Base-by-base conservation (phyloP, 148 eudicot genomes). In the Nyssa sinensis region DNA sequence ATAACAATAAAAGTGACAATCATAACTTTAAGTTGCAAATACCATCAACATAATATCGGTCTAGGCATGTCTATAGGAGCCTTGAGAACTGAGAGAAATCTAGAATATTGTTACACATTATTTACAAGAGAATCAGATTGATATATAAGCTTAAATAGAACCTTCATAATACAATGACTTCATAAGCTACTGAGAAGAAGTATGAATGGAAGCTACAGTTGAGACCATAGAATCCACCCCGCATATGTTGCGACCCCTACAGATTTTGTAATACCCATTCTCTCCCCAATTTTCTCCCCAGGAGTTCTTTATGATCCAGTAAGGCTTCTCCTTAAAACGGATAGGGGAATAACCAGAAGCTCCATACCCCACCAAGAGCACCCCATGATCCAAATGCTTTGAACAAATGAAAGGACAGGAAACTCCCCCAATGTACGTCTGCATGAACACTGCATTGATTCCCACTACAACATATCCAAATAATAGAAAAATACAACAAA, bases 221-320 rank as follows among this genome's bases (percentile, higher is more conserved):
- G 90, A 87, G 41, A 87, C 90, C 88, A 87, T 82, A 74, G 90
- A 87, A 66, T 87, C 88, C 1, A 87, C 90, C 9, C 95, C 95
- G 27, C 97, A 93, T 14, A 86, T 37, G 47, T 90, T 78, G 35
- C 70, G 82, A 62, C 97, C 97, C 60, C 86, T 84, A 84, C 97
- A 93, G 53, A 93, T 82, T 66, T 82, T 85, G 73, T 93, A 93
- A 49, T 88, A 93, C 11, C 97, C 95, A 1, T 86, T 14, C 62
- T 93, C 97, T 74, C 97, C 97, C 95, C 97, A 93, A 39, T 29
- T 82, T 28, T 78, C 79, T 27, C 97, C 97, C 97, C 97, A 92
- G 1, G 97, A 92, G 28, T 92, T 92, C 90, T 92, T 90, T 30
- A 92, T 84, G 81, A 90, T 83, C 97, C 97, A 93, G 68, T 84